Evolutionary conservation across 169 alveolate genomes (phyloP).

Genomic region (Cyclospora cayetanensis): DNA sequence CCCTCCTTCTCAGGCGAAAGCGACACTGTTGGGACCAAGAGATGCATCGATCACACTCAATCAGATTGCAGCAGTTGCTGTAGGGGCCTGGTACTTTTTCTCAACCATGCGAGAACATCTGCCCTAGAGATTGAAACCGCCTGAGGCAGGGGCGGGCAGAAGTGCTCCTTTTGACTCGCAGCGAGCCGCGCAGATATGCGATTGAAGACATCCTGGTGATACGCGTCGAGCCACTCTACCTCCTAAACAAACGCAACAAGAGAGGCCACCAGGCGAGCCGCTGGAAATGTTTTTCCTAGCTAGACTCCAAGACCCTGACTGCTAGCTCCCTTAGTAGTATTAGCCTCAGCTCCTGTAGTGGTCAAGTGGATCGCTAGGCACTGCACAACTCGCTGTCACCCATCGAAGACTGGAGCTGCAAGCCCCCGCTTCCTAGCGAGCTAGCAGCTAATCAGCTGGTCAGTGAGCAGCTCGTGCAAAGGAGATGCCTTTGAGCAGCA

Average conservation of each 20-base stretch:
- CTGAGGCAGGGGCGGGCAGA: constrained; percentile 27
- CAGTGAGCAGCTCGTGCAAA: neutral
- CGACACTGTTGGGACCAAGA: neutral
- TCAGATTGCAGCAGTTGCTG: constrained; percentile 22
- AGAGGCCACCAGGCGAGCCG: neutral
- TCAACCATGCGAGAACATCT: constrained; percentile 60
- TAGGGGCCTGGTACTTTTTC: constrained; percentile 54
- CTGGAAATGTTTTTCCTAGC: neutral
- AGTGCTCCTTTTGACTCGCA: constrained; percentile 5
- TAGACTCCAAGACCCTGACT: neutral
- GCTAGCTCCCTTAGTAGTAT: neutral
- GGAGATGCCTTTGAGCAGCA: too few relatives aligned
- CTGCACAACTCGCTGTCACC: too few relatives aligned
- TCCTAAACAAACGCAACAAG: constrained; percentile 27
- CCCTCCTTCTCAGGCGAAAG: too few relatives aligned
- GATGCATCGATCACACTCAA: neutral
- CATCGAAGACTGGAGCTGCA: neutral
- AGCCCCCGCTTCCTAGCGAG: neutral
- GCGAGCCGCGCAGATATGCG: constrained; percentile 55
- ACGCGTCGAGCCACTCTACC: constrained; percentile 70
- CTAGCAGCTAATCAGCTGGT: neutral
- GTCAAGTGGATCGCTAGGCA: too few relatives aligned
- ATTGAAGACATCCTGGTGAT: constrained; percentile 66
- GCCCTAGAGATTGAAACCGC: constrained; percentile 34
- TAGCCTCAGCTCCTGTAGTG: too few relatives aligned